These are phyloP conservation scores for Calonectria hongkongensis DNA, from an alignment of 2,329 filamentous ascomycete species.

Conservation along the genomic window DNA sequence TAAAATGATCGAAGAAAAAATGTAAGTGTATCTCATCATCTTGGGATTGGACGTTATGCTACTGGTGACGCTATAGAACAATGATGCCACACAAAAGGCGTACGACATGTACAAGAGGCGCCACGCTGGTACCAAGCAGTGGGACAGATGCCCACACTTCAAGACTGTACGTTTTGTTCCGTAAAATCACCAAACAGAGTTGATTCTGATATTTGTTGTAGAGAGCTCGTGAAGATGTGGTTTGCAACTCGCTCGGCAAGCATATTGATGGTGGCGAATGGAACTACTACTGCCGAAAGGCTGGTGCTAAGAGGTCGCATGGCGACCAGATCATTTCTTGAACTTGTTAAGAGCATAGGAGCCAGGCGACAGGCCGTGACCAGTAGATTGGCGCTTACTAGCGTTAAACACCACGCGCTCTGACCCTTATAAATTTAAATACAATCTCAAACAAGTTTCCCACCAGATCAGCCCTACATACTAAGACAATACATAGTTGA, in stretches of 20 bases:
- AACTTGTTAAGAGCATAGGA: not conserved
- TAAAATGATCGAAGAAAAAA: not conserved
- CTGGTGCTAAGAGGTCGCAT: not conserved
- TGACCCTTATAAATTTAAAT: no score
- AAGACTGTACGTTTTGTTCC: constrained; percentile 3
- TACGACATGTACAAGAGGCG: constrained; percentile 29
- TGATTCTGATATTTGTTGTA: not conserved
- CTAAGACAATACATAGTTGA: no score
- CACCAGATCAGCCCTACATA: no score
- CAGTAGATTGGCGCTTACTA: not conserved
- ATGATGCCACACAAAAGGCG: constrained; percentile 27
- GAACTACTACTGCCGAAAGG: not conserved
- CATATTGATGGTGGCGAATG: not conserved
- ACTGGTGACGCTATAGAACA: not conserved
- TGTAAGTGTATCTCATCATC: not conserved
- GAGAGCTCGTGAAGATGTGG: not conserved
- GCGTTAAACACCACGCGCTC: not conserved
- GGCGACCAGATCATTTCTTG: not conserved
- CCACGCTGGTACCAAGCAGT: constrained; percentile 31
- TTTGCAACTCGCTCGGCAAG: not conserved
- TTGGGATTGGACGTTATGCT: not conserved
- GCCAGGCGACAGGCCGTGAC: not conserved
- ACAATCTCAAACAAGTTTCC: no score
- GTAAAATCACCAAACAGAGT: no score
- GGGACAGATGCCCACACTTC: constrained; percentile 35